phyloP scores from a whole-genome alignment of 2,329 filamentous ascomycete species.

The Pestalotiopsis sp. region DNA sequence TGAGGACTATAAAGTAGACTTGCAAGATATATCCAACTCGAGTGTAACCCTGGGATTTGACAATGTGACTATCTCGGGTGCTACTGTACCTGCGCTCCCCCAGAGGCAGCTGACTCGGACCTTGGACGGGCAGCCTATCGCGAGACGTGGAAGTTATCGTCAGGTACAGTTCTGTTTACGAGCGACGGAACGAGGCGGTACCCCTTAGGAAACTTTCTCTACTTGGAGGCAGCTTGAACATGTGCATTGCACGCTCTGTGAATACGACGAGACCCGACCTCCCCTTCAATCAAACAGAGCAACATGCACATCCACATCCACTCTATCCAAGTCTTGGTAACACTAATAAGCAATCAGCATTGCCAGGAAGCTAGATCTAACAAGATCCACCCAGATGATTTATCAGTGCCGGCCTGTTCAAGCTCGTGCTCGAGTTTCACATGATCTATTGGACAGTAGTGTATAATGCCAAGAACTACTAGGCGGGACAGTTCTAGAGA shows the following conservation, averaged over 20 bases:
- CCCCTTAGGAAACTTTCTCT: too few species aligned
- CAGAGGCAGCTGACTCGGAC: not conserved
- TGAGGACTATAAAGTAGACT: not conserved
- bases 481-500: not conserved
- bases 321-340: not conserved
- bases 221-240: too few species aligned
- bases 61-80: not conserved
- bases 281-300: too few species aligned
- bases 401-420: not conserved
- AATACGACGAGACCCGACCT: too few species aligned
- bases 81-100: not conserved
- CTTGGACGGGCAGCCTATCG: not conserved
- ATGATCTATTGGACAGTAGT: not conserved
- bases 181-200: not conserved
- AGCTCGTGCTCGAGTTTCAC: not conserved
- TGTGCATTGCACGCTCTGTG: too few species aligned
- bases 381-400: not conserved
- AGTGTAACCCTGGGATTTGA: conserved; percentile 1
- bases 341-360: not conserved
- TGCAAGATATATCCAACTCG: not conserved
- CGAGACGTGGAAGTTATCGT: not conserved
- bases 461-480: not conserved
- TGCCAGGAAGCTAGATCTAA: not conserved
- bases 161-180: not conserved
- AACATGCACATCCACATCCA: too few species aligned